phyloP scores from a whole-genome alignment of 1,284 basidiomycete species.

The Rhodotorula glutinis region DNA sequence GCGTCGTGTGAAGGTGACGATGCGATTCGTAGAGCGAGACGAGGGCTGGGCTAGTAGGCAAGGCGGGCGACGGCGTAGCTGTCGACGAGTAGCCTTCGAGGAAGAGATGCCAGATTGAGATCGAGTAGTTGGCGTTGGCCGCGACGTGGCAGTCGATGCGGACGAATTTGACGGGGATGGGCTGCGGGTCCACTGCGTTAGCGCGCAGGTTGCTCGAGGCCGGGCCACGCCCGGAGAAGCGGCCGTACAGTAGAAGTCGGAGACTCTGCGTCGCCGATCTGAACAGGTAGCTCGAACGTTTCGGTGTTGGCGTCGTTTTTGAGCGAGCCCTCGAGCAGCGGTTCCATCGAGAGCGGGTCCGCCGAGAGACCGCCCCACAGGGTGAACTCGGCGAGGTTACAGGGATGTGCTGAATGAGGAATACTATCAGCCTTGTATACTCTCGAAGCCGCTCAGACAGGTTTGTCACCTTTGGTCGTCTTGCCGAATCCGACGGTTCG shows the following conservation, averaged over 20 bases:
- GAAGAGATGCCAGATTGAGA: constrained; percentile 45
- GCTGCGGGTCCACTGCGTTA: neutral
- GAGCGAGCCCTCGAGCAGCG: constrained; percentile 43
- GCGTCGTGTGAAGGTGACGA: constrained; percentile 41
- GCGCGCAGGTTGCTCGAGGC: neutral
- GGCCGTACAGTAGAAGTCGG: constrained; percentile 1
- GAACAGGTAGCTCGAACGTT: constrained; percentile 37
- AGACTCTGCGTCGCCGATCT: constrained; percentile 18
- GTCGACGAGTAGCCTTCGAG: constrained; percentile 13
- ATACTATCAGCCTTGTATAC: neutral
- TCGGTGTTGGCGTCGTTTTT: constrained; percentile 46
- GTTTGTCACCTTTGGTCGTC: constrained; percentile 41
- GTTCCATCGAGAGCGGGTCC: constrained; percentile 40
- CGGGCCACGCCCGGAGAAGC: neutral
- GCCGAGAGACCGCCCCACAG: constrained; percentile 45
- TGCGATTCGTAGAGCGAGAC: constrained; percentile 13
- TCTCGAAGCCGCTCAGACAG: too few species aligned
- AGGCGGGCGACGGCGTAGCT: neutral
- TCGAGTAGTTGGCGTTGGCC: constrained; percentile 47
- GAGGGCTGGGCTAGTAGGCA: neutral
- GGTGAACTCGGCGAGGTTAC: constrained; percentile 48
- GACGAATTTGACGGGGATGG: constrained; percentile 43
- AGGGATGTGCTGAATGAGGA: constrained; percentile 43
- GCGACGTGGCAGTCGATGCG: constrained; percentile 47
- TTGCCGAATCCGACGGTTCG: constrained; percentile 47